Percentiles rank a stretch among this genome's conserved stretches.
phyloP scores from a whole-genome alignment of 495 filamentous ascomycete species.

The Neurospora sublineolata region DNA sequence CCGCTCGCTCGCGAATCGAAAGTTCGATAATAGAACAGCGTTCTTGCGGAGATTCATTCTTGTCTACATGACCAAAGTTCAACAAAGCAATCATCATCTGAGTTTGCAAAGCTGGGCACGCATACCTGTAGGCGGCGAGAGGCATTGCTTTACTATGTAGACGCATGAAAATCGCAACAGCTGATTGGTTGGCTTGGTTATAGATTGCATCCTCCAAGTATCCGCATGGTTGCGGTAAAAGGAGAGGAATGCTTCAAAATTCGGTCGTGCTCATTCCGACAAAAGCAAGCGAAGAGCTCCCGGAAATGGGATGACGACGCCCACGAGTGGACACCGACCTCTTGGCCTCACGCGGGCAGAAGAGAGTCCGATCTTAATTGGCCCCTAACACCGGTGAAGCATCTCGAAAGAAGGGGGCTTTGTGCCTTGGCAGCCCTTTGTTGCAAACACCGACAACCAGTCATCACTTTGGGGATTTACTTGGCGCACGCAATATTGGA shows the following conservation, averaged over 20 bases:
- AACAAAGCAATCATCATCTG: neutral
- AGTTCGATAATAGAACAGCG: neutral
- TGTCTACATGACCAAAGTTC: neutral
- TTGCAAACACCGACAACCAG: neutral
- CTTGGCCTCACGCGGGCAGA: neutral
- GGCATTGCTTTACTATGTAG: neutral
- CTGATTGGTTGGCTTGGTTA: neutral
- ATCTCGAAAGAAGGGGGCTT: neutral
- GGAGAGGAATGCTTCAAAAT: neutral
- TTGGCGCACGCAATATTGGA: neutral
- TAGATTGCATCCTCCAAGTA: neutral
- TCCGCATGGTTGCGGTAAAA: neutral
- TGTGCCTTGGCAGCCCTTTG: neutral
- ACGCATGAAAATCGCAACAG: neutral
- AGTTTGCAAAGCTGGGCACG: neutral
- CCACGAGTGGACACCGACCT: neutral
- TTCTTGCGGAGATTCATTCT: neutral
- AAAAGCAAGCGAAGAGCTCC: neutral
- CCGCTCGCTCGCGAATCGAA: neutral
- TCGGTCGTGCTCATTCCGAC: neutral
- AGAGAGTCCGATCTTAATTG: neutral
- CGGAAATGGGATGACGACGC: neutral
- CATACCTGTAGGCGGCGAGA: neutral
- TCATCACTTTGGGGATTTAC: neutral
- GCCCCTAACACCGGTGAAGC: neutral